Percentiles rank a stretch among this genome's conserved stretches.
Conservation (phyloP, 2,329 filamentous ascomycete genomes). For the Tolypocladium endophyticum region DNA sequence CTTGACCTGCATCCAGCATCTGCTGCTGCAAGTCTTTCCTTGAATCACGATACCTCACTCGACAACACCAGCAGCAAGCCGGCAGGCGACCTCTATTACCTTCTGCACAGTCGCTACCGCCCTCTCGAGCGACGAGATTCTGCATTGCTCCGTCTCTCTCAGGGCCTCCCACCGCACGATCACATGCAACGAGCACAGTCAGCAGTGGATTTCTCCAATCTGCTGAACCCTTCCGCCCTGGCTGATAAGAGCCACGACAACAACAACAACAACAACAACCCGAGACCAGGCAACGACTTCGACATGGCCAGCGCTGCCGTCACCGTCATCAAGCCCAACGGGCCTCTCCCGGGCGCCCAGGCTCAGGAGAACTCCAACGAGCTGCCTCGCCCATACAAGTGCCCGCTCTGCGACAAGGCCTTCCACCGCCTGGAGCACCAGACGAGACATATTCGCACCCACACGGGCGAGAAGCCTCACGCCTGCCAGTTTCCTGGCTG, state of each 20-base stretch:
- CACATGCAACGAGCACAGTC: conserved; percentile 69
- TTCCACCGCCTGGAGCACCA: conserved; percentile 98
- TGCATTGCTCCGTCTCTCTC: background rate
- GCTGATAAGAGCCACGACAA: conserved; percentile 12
- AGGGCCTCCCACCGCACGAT: conserved; percentile 17
- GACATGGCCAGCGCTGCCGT: conserved; percentile 42
- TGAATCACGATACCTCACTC: background rate
- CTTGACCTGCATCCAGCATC: background rate
- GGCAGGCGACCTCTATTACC: background rate
- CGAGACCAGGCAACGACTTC: conserved; percentile 21
- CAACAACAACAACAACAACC: conserved; percentile 11
- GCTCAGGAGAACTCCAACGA: conserved; percentile 48
- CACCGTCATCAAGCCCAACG: conserved; percentile 50
- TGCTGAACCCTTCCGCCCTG: conserved; percentile 49
- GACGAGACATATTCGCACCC: conserved; percentile 81
- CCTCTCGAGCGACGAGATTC: background rate
- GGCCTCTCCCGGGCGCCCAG: conserved; percentile 51
- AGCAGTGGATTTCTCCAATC: conserved; percentile 65
- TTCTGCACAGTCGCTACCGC: background rate
- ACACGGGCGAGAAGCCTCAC: conserved; percentile 97
- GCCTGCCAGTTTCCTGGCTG: conserved; percentile 92
- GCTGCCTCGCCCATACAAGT: conserved; percentile 94
- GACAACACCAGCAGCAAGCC: background rate
- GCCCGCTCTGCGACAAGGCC: conserved; percentile 93
- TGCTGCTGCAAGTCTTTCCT: background rate